These are phyloP conservation scores for Hypoxylon sp. DNA, from an alignment of 2,329 filamentous ascomycete species.

Conservation along the genomic window DNA sequence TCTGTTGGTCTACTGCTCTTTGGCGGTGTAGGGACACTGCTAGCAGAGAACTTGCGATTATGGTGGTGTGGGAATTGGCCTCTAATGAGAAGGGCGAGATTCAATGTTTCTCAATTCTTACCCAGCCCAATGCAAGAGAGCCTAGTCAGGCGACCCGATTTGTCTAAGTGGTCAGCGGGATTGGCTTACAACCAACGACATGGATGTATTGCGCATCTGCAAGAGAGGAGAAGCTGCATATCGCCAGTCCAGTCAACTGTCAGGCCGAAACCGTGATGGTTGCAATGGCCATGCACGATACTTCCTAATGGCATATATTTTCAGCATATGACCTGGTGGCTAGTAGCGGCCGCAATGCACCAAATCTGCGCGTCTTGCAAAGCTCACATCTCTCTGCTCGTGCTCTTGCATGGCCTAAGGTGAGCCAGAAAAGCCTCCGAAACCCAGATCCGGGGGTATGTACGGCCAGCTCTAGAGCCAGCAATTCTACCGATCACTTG, in stretches of 20 bases:
- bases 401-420: slow-evolving; percentile 46
- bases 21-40: slow-evolving; percentile 42
- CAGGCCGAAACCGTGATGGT: slow-evolving; percentile 52
- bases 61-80: slow-evolving; percentile 46
- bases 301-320: slow-evolving; percentile 50
- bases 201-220: slow-evolving; percentile 53
- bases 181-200: slow-evolving; percentile 52
- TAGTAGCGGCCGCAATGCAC: slow-evolving; percentile 46
- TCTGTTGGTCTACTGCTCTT: slow-evolving; percentile 30
- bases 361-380: slow-evolving; percentile 45
- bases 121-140: slow-evolving; percentile 47
- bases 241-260: slow-evolving; percentile 52
- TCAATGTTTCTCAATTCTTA: slow-evolving; percentile 48
- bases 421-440: slow-evolving; percentile 47
- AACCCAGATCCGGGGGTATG: slow-evolving; percentile 44
- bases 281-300: slow-evolving; percentile 53
- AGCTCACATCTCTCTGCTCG: slow-evolving; percentile 41
- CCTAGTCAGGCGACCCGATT: slow-evolving; percentile 55
- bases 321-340: slow-evolving; percentile 53
- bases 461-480: slow-evolving; percentile 39
- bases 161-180: slow-evolving; percentile 53
- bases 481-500: slow-evolving; percentile 40
- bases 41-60: slow-evolving; percentile 24
- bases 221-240: slow-evolving; percentile 52
- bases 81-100: slow-evolving; percentile 41